Evolutionary conservation across 2,329 filamentous ascomycete species (phyloP), one percentile per base, ranked within the genome.

Genomic region (Diplodia mutila): DNA sequence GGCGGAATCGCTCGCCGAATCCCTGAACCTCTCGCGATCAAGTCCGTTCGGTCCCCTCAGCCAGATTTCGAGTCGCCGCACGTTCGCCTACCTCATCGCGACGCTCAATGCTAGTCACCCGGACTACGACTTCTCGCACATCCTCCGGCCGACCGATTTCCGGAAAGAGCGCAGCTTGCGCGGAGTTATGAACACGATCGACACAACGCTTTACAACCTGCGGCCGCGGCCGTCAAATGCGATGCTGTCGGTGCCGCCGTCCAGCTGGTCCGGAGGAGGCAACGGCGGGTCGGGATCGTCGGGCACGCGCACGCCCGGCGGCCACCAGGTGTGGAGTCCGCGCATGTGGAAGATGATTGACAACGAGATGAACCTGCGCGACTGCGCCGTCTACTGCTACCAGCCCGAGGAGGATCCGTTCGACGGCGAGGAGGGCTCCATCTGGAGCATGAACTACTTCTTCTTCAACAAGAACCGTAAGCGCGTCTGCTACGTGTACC

Each of bases 371-470:
- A 89, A 88, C 61, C 85, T 98, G 52, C 90, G 91, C 72, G 90
- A 96, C 72, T 99, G 95, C 81, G 90, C 90, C 67, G 89, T 94
- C 70, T 98, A 97, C 79, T 91, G 90, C 67, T 99, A 97, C 81
- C 88, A 91, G 63, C 95, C 95, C 0, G 90, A 93, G 49, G 92
- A 94, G 69, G 94, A 97, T 75, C 93, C 93, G 0, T 97, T 96
- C 74, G 91, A 94, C 73, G 93, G 93, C 70, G 94, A 97, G 69
- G 93, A 97, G 75, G 92, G 92, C 69, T 91, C 94, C 11, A 94
- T 99, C 70, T 99, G 94, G 94, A 93, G 92, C 61, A 85, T 94
- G 70, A 94, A 98, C 78, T 97, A 97, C 80, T 97, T 99, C 83
- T 97, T 98, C 79, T 98, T 97, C 86, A 97, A 97, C 84, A 94